Conservation (phyloP, 208 protist genomes). For the Tritrichomonas foetus region DNA sequence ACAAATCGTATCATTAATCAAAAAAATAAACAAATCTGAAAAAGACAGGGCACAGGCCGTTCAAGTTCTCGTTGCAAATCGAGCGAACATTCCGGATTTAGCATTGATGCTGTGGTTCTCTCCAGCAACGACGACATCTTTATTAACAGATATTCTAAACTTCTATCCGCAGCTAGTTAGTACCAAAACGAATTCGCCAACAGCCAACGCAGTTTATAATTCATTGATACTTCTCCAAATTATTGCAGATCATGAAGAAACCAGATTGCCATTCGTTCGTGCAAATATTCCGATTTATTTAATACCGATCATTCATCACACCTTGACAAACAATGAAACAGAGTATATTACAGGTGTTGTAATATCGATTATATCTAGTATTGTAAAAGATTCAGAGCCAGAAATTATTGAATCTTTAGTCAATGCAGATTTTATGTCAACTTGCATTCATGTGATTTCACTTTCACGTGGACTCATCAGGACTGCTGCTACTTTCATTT, state of each 20-base stretch:
- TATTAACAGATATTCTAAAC: background rate
- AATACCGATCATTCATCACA: background rate
- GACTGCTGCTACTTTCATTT: too few relatives aligned
- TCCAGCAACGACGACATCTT: background rate
- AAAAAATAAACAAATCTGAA: background rate
- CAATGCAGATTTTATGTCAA: too few relatives aligned
- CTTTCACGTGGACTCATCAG: too few relatives aligned
- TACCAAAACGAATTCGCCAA: background rate
- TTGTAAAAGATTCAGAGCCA: background rate
- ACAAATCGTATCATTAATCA: background rate
- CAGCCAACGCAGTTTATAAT: background rate
- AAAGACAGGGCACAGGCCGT: background rate
- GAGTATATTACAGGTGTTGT: background rate
- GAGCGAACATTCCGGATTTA: background rate
- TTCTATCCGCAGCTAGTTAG: background rate
- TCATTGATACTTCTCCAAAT: background rate
- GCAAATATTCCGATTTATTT: background rate
- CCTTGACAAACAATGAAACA: background rate
- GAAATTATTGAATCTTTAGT: too few relatives aligned
- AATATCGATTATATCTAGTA: background rate
- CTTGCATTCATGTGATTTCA: too few relatives aligned
- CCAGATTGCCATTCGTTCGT: background rate
- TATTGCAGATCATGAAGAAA: background rate
- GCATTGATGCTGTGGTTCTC: background rate
- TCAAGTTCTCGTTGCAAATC: background rate